Percentiles rank a stretch among this genome's conserved stretches.
Evolutionary conservation across 2,329 filamentous ascomycete genomes (phyloP).

Genomic region (Chrysosporium queenslandicum): DNA sequence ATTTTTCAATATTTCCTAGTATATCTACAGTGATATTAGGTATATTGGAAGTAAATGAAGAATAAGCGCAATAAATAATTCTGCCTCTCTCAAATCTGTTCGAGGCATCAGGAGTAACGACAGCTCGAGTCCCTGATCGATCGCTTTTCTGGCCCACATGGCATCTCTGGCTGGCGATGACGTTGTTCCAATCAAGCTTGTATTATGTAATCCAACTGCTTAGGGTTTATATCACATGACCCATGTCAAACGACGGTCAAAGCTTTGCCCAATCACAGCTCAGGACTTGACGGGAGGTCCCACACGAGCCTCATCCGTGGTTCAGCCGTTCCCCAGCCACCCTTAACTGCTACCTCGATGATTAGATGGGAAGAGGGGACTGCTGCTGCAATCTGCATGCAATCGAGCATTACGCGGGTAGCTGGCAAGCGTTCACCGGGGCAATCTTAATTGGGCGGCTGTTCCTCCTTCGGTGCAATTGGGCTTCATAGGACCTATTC

Average conservation of each 20-base stretch:
- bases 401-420: too few species aligned
- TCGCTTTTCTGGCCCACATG: neutral
- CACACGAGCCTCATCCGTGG: neutral
- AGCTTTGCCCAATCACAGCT: neutral
- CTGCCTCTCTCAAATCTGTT: neutral
- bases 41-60: neutral
- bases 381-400: too few species aligned
- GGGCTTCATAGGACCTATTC: too few species aligned
- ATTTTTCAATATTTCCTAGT: neutral
- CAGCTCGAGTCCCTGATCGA: neutral
- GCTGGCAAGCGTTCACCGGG: too few species aligned
- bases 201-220: neutral
- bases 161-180: slow-evolving; percentile 8
- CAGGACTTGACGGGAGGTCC: neutral
- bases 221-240: too few species aligned
- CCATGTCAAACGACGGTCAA: too few species aligned
- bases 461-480: too few species aligned
- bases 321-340: too few species aligned
- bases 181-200: slow-evolving; percentile 1
- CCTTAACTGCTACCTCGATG: too few species aligned
- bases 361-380: too few species aligned
- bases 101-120: neutral
- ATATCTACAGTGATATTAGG: neutral
- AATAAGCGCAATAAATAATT: neutral
- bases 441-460: too few species aligned